These are phyloP conservation scores for Amanita rubescens DNA, from an alignment of 768 basidiomycete species.

Conservation along the genomic window DNA sequence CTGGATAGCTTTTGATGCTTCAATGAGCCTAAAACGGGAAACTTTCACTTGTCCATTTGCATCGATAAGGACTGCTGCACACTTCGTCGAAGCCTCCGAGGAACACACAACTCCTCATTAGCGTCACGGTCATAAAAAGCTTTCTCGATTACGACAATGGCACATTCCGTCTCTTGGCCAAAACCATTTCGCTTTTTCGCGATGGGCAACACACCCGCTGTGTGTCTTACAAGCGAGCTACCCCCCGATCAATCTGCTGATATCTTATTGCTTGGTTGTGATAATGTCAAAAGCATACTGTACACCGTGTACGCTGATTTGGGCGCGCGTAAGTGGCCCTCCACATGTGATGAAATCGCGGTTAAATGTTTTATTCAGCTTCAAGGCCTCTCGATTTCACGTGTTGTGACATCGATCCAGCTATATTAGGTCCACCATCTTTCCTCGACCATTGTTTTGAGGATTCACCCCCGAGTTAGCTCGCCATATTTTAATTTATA, in stretches of 20 bases:
- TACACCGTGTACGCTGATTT: constrained; percentile 29
- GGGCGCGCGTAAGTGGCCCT: constrained; percentile 10
- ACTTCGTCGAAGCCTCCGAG: background rate
- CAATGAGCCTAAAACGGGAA: too few species aligned
- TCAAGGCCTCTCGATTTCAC: constrained; percentile 1
- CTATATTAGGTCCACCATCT: background rate
- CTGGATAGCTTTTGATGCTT: too few species aligned
- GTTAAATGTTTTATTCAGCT: background rate
- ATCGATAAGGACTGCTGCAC: too few species aligned
- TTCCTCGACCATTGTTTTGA: background rate
- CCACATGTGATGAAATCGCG: background rate
- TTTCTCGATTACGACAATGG: constrained; percentile 22
- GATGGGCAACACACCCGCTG: constrained; percentile 42
- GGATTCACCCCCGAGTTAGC: constrained; percentile 22
- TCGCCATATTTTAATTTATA: constrained; percentile 39
- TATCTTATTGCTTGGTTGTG: constrained; percentile 39
- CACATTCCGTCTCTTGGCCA: constrained; percentile 30
- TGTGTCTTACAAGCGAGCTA: constrained; percentile 33
- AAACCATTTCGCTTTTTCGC: constrained; percentile 40
- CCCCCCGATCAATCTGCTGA: constrained; percentile 32
- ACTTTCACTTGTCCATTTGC: too few species aligned
- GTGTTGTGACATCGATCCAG: background rate
- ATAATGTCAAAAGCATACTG: constrained; percentile 40
- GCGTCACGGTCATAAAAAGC: too few species aligned
- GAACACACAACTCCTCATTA: too few species aligned